phyloP scores from a whole-genome alignment of 768 basidiomycete genomes.

The Rhizopogon roseolus region DNA sequence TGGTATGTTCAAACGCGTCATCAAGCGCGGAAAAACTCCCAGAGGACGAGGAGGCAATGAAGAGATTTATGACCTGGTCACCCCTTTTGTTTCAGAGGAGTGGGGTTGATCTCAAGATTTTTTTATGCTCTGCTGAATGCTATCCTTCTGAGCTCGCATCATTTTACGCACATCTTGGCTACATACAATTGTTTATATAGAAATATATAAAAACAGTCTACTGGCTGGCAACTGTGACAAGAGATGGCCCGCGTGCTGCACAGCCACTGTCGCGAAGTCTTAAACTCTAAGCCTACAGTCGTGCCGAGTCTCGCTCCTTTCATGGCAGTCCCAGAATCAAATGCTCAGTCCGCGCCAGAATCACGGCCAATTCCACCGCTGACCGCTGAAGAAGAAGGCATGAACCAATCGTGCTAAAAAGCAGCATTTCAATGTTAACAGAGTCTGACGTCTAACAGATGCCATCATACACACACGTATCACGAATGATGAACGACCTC shows the following conservation, averaged over 20 bases:
- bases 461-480: conserved; percentile 77
- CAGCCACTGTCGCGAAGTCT: too few relatives aligned
- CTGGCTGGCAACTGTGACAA: too few relatives aligned
- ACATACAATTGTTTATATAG: neutral
- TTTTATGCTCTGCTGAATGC: neutral
- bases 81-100: conserved; percentile 75
- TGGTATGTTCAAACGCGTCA: conserved; percentile 57
- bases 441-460: conserved; percentile 39
- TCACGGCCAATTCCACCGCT: conserved; percentile 35
- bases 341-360: conserved; percentile 4
- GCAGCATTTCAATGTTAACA: conserved; percentile 2
- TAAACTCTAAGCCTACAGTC: too few relatives aligned
- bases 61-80: conserved; percentile 78
- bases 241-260: too few relatives aligned
- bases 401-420: conserved; percentile 3
- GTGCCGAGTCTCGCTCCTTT: neutral
- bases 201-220: too few relatives aligned
- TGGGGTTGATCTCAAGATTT: conserved; percentile 44
- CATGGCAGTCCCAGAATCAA: conserved; percentile 1
- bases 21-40: conserved; percentile 43
- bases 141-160: neutral
- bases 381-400: conserved; percentile 63
- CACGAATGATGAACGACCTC: conserved; percentile 74
- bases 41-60: conserved; percentile 59
- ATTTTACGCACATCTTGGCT: neutral